Conservation (phyloP, 257 asterid genomes). For the Solanum pinnatisectum region DNA sequence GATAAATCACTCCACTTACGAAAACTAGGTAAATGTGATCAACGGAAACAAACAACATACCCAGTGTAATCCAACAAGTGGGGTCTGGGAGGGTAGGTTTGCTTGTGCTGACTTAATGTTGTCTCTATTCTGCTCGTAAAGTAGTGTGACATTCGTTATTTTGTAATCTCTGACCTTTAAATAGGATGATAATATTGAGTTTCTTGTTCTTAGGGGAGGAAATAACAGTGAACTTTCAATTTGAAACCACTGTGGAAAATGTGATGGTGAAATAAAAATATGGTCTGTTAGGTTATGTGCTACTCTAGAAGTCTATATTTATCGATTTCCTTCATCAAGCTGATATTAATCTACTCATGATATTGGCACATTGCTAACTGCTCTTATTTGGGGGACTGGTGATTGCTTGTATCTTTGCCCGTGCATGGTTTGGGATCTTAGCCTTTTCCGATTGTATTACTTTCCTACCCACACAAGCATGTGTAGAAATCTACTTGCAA, state of each 20-base stretch:
- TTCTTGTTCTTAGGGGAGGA: background rate
- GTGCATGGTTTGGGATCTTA: background rate
- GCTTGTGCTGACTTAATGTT: background rate
- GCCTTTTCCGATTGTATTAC: background rate
- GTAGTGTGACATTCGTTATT: background rate
- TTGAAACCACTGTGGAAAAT: background rate
- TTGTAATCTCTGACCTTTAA: background rate
- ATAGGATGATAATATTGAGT: slow-evolving; percentile 24
- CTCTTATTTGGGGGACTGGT: background rate
- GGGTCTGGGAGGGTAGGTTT: background rate
- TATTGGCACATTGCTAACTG: background rate
- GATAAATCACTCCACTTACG: background rate
- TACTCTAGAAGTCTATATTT: background rate
- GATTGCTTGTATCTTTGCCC: background rate
- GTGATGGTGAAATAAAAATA: background rate
- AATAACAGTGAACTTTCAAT: background rate
- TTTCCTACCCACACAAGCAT: background rate
- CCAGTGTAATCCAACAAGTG: background rate
- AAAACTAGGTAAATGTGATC: background rate
- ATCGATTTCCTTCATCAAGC: background rate
- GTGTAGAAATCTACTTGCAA: background rate
- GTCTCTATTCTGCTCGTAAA: background rate
- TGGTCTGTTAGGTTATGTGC: background rate
- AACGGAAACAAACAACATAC: background rate
- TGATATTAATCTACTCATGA: background rate